Evolutionary conservation across 1,284 basidiomycete genomes (phyloP).

Genomic region (Apiotrichum mycotoxinovorans): DNA sequence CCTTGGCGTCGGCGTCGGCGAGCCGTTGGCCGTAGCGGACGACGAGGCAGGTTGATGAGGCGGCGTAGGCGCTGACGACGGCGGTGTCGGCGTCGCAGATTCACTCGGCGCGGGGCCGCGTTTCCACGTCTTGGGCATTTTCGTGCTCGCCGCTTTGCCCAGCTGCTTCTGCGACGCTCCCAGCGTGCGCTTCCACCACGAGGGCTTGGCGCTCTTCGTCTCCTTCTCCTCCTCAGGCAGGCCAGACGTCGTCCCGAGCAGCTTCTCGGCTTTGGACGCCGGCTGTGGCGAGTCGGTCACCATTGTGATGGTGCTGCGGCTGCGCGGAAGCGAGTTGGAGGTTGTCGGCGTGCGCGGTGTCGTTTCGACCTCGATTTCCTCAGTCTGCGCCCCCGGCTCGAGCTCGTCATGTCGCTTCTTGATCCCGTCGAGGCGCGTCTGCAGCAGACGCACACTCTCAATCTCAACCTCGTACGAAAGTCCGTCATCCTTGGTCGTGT

Average conservation of each 20-base stretch:
- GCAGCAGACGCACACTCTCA: constrained; percentile 51
- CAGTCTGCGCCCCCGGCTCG: constrained; percentile 31
- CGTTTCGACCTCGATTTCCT: constrained; percentile 6
- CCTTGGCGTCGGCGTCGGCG: neutral
- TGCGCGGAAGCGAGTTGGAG: constrained; percentile 30
- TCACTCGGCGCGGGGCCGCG: neutral
- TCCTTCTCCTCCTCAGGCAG: constrained; percentile 14
- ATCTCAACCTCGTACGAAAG: constrained; percentile 48
- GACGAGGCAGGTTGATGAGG: neutral
- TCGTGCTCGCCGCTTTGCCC: constrained; percentile 4
- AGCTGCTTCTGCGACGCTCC: constrained; percentile 8
- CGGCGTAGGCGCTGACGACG: neutral
- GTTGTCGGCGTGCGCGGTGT: constrained; percentile 23
- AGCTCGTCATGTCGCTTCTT: constrained; percentile 53
- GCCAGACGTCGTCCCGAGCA: constrained; percentile 33
- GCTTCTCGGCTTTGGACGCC: constrained; percentile 37
- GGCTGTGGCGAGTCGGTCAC: constrained; percentile 36
- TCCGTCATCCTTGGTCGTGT: constrained; percentile 42
- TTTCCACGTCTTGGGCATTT: constrained; percentile 4
- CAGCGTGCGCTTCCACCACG: constrained; percentile 22
- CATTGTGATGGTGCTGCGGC: constrained; percentile 51
- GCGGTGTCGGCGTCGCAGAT: neutral
- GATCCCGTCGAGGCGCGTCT: constrained; percentile 52
- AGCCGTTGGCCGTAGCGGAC: neutral
- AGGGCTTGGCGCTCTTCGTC: constrained; percentile 7